Base-by-base conservation (phyloP, 257 asterid genomes). In the Solanum neorickii region DNA sequence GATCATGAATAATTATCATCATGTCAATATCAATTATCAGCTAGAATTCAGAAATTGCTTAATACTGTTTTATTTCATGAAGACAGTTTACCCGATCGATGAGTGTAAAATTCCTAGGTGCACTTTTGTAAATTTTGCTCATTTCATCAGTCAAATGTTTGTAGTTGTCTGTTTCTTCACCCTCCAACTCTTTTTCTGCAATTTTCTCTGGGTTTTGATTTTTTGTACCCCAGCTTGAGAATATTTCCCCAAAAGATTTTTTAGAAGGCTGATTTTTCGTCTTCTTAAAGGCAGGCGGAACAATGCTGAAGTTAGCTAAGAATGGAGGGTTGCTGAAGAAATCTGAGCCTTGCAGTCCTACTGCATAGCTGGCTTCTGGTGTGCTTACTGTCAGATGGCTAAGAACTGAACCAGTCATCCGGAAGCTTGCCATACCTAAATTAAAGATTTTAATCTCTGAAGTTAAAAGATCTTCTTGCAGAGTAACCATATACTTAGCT, bases 341-440 rank as follows among this genome's bases (percentile, higher is more conserved):
- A 88, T 94, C 95, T 12, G 98, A 95, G 47, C 95, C 94, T 88
- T 93, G 88, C 46, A 94, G 83, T 77, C 99, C 99, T 47, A 93
- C 37, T 9, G 97, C 95, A 49, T 92, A 94, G 27, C 93, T 91
- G 76, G 98, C 98, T 66, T 94, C 98, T 4, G 98, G 98, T 14
- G 98, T 96, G 92, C 99, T 96, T 65, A 91, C 93, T 1, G 93
- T 86, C 33, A 94, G 91, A 89, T 95, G 98, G 86, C 98, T 93
- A 9, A 94, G 69, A 87, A 93, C 29, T 12, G 93, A 92, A 23
- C 99, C 99, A 87, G 16, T 41, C 33, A 96, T 66, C 14, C 33
- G 87, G 42, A 94, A 75, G 33, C 95, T 83, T 44, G 91, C 86
- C 60, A 85, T 59, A 83, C 88, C 83, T 21, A 89, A 86, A 89